Evolutionary conservation across 2,329 filamentous ascomycete genomes (phyloP).

Genomic region (Penicillium sp.): DNA sequence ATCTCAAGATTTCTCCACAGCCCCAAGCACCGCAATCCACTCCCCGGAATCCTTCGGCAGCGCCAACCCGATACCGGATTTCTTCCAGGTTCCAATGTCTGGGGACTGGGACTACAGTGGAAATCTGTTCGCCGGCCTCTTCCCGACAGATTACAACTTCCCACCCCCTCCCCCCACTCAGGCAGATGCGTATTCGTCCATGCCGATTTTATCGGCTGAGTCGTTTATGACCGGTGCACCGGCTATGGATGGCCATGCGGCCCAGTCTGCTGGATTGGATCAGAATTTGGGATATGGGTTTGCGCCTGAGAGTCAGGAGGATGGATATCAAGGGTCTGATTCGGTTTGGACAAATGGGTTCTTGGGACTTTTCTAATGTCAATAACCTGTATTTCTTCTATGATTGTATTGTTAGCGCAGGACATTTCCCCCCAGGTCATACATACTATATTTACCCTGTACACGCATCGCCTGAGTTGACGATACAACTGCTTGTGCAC

Average conservation of each 20-base stretch:
- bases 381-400: not conserved
- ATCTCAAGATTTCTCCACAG: constrained; percentile 6
- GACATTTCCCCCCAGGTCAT: not conserved
- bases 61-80: constrained; percentile 51
- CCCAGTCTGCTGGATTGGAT: not conserved
- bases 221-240: constrained; percentile 18
- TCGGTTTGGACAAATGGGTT: constrained; percentile 20
- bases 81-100: constrained; percentile 90
- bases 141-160: constrained; percentile 17
- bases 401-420: constrained; percentile 1
- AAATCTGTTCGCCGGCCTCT: constrained; percentile 28
- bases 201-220: constrained; percentile 21
- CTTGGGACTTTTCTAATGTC: constrained; percentile 19
- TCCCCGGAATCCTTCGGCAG: constrained; percentile 32
- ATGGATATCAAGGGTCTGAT: constrained; percentile 2
- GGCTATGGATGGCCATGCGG: not conserved
- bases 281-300: constrained; percentile 9
- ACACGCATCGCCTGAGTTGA: not conserved
- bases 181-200: not conserved
- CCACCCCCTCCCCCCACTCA: not conserved
- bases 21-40: constrained; percentile 11
- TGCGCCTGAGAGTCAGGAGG: constrained; percentile 6
- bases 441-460: not conserved
- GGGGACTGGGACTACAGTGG: constrained; percentile 71
- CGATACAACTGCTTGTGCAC: not conserved